Evolutionary conservation across 2,329 filamentous ascomycete genomes (phyloP), one percentile per base, ranked within the genome.

Genomic region (Exserohilum turcica): DNA sequence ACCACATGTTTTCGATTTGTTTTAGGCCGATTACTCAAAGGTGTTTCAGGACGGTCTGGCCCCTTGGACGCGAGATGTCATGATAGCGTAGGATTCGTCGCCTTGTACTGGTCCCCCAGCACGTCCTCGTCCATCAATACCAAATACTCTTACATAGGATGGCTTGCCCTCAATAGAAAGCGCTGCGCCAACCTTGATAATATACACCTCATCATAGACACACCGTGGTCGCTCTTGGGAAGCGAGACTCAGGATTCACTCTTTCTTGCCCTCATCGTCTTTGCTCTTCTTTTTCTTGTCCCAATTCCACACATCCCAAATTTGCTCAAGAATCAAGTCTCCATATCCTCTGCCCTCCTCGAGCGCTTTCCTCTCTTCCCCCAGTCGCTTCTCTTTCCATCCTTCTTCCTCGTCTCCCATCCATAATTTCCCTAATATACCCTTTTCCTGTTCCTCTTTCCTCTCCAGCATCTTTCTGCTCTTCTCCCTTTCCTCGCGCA

Each of bases 301-400:
- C 74, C 76, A 76, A 66, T 74, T 78, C 75, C 74, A 77, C 47
- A 79, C 77, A 39, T 79, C 77, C 76, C 75, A 78, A 48, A 79
- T 74, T 68, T 79, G 77, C 39, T 77, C 76, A 57, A 74, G 66
- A 38, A 79, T 79, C 59, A 79, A 64, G 54, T 71, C 74, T 12
- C 70, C 68, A 65, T 77, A 79, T 2, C 68, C 71, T 62, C 74
- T 77, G 6, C 73, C 73, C 56, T 74, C 70, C 37, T 70, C 68
- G 19, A 72, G 47, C 18, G 69, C 70, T 59, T 76, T 76, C 66
- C 71, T 72, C 56, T 79, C 77, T 68, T 80, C 78, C 55, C 74
- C 71, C 55, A 79, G 56, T 48, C 78, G 60, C 59, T 73, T 65
- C 54, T 75, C 72, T 63, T 76, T 78, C 79, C 79, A 81, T 12